These are phyloP conservation scores for Kodamaea derodonti DNA, from an alignment of 1,139 yeast species.

Conservation along the genomic window DNA sequence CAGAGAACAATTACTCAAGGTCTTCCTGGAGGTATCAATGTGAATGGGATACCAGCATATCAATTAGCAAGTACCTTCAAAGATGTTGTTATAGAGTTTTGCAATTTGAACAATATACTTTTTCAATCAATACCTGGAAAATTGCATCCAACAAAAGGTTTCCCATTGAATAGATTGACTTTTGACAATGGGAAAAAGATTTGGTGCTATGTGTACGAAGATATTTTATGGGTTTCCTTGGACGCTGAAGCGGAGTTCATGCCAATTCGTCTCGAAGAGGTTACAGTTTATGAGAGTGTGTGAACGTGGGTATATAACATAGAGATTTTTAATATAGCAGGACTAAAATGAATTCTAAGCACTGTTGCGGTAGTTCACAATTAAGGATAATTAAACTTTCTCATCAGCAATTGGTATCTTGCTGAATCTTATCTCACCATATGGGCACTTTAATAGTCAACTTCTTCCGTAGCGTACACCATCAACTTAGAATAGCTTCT, in stretches of 20 bases:
- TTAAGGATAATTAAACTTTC: too few relatives aligned
- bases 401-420: too few relatives aligned
- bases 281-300: too few relatives aligned
- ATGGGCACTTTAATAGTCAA: too few relatives aligned
- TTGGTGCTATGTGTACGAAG: slow-evolving; percentile 28
- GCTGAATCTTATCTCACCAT: too few relatives aligned
- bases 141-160: slow-evolving; percentile 20
- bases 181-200: slow-evolving; percentile 7
- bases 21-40: slow-evolving; percentile 3
- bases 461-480: too few relatives aligned
- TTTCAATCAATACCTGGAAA: slow-evolving; percentile 16
- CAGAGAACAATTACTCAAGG: slow-evolving; percentile 3
- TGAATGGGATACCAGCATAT: slow-evolving; percentile 30
- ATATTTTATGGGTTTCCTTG: slow-evolving; percentile 27
- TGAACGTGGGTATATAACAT: too few relatives aligned
- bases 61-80: slow-evolving; percentile 32
- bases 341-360: too few relatives aligned
- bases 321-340: too few relatives aligned
- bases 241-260: slow-evolving; percentile 12
- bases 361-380: too few relatives aligned
- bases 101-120: slow-evolving; percentile 24
- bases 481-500: too few relatives aligned
- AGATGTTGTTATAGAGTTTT: slow-evolving; percentile 34
- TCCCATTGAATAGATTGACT: slow-evolving; percentile 20
- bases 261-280: slow-evolving; percentile 22